Evolutionary conservation across 2,329 filamentous ascomycete species (phyloP).

Genomic region (Paracorniculantispora psalliotae): DNA sequence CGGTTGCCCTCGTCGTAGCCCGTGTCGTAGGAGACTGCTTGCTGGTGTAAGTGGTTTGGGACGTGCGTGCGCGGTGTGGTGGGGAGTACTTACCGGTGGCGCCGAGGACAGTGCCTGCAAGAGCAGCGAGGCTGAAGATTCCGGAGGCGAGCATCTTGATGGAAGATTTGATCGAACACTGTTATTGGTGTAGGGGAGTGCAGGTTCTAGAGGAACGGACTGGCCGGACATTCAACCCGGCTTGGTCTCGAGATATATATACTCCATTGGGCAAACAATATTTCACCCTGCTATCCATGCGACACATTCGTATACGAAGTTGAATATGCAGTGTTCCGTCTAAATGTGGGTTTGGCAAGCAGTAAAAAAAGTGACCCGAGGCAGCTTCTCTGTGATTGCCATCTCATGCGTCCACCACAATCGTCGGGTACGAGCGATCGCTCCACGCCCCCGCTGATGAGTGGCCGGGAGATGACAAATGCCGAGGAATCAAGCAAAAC

Average conservation of each 20-base stretch:
- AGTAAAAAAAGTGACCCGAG: neutral
- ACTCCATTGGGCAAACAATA: neutral
- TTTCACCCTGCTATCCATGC: neutral
- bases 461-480: neutral
- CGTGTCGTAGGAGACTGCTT: constrained; percentile 63
- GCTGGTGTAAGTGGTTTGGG: neutral
- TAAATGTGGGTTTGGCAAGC: constrained; percentile 6
- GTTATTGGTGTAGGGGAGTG: neutral
- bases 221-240: neutral
- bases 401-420: neutral
- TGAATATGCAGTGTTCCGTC: neutral
- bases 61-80: neutral
- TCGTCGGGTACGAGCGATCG: neutral
- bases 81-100: neutral
- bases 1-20: constrained; percentile 61
- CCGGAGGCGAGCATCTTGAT: constrained; percentile 41
- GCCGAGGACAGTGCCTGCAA: constrained; percentile 27
- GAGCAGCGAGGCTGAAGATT: constrained; percentile 35
- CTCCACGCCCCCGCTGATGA: neutral
- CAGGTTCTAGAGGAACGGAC: neutral
- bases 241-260: neutral
- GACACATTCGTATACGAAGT: neutral
- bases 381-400: neutral
- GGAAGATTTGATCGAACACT: neutral
- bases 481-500: neutral